phyloP scores from a whole-genome alignment of 139 green algal species.

The Volvox reticuliferus region DNA sequence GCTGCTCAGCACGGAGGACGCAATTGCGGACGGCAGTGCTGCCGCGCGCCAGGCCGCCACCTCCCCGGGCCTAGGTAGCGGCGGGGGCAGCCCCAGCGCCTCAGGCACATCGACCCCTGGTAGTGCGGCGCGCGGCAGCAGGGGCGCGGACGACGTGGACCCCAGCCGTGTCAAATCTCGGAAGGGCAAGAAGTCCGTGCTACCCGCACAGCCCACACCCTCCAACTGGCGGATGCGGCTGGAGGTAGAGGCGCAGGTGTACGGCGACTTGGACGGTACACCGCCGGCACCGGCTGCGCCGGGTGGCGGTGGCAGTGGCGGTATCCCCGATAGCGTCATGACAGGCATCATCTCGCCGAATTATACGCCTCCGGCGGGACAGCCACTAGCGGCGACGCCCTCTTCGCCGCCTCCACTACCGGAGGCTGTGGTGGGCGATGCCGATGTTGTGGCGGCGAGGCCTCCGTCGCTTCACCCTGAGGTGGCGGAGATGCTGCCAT shows the following conservation, averaged over 20 bases:
- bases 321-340: conserved; percentile 29
- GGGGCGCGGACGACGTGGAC: not conserved
- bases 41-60: conserved; percentile 38
- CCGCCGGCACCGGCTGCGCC: not conserved
- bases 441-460: too few species aligned
- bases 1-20: conserved; percentile 31
- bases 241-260: conserved; percentile 44
- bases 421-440: not conserved
- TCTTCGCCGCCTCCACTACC: not conserved
- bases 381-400: not conserved
- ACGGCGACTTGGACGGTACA: not conserved
- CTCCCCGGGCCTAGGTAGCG: not conserved
- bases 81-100: not conserved
- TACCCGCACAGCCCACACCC: conserved; percentile 13
- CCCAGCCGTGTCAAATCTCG: not conserved
- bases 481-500: conserved; percentile 46
- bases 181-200: conserved; percentile 18
- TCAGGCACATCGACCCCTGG: not conserved
- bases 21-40: conserved; percentile 43
- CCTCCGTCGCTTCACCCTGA: conserved; percentile 43
- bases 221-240: conserved; percentile 44
- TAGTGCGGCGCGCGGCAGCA: too few species aligned
- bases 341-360: conserved; percentile 29
- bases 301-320: not conserved
- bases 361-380: not conserved